Conservation (phyloP, 805 yeast genomes). For the Candida saitoana region DNA sequence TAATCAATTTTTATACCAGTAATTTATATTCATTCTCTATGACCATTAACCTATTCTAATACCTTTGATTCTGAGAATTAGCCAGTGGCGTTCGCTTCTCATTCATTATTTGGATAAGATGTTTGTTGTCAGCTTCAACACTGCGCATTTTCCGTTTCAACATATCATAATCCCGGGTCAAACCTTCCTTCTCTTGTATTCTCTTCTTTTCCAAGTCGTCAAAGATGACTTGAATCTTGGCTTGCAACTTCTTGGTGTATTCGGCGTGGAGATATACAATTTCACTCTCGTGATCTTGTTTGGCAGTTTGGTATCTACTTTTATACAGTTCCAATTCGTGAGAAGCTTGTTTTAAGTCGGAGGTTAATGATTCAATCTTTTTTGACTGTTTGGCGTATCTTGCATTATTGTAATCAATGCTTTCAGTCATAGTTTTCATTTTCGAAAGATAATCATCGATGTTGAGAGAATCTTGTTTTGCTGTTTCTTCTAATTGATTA, state of each 20-base stretch:
- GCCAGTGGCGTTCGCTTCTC: conserved; percentile 47
- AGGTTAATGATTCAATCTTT: conserved; percentile 8
- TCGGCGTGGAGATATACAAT: conserved; percentile 15
- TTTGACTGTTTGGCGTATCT: conserved; percentile 3
- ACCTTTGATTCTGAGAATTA: neutral
- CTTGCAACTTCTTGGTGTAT: neutral
- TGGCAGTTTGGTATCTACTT: conserved; percentile 4
- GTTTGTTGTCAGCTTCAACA: conserved; percentile 47
- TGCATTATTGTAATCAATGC: conserved; percentile 17
- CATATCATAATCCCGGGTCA: conserved; percentile 50
- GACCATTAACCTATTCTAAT: neutral
- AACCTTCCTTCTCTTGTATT: conserved; percentile 40
- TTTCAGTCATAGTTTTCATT: conserved; percentile 25
- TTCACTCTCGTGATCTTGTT: conserved; percentile 12
- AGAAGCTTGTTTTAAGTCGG: conserved; percentile 9
- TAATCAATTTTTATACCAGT: no score
- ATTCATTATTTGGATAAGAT: conserved; percentile 14
- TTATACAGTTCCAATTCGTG: conserved; percentile 9
- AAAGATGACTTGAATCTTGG: conserved; percentile 8
- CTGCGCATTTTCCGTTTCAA: conserved; percentile 30
- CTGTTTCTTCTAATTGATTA: conserved; percentile 8
- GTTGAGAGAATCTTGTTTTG: conserved; percentile 11
- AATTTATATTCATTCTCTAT: no score
- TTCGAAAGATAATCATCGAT: conserved; percentile 28
- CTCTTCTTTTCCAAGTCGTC: conserved; percentile 36